Evolutionary conservation across 2,329 filamentous ascomycete species (phyloP).

Genomic region (Botryosphaeria dothidea): DNA sequence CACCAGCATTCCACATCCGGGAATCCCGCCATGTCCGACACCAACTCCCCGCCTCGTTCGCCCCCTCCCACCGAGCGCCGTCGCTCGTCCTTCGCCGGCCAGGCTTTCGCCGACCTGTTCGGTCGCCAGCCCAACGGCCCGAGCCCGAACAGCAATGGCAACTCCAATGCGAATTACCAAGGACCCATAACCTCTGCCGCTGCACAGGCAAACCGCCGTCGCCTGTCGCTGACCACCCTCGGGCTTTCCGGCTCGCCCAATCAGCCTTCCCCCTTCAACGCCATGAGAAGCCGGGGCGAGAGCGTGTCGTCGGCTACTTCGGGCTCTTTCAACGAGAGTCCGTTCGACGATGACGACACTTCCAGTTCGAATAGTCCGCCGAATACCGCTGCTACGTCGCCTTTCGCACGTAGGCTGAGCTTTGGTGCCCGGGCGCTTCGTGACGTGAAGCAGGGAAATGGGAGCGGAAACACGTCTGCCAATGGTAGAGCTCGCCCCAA

Average conservation of each 20-base stretch:
- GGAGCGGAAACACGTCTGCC: conserved; percentile 53
- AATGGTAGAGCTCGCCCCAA: conserved; percentile 61
- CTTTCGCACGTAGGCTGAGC: conserved; percentile 83
- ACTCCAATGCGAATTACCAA: conserved; percentile 28
- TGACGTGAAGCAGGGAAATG: conserved; percentile 61
- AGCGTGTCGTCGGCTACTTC: conserved; percentile 51
- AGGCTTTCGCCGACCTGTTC: conserved; percentile 52
- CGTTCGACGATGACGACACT: conserved; percentile 61
- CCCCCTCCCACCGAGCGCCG: conserved; percentile 40
- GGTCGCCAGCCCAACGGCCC: conserved; percentile 35
- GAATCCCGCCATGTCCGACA: conserved; percentile 34
- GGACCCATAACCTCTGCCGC: conserved; percentile 52
- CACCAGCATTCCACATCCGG: not conserved
- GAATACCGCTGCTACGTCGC: conserved; percentile 51
- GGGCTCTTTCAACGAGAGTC: conserved; percentile 50
- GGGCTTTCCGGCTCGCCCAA: conserved; percentile 48
- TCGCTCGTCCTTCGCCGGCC: conserved; percentile 50
- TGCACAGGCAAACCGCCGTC: conserved; percentile 50
- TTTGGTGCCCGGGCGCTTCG: conserved; percentile 81
- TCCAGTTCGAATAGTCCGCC: conserved; percentile 59
- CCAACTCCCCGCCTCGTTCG: conserved; percentile 42
- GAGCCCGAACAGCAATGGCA: conserved; percentile 13
- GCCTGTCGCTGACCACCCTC: conserved; percentile 52
- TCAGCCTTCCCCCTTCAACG: conserved; percentile 44
- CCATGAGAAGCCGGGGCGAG: conserved; percentile 42